A percentile compares a stretch with the other conserved stretches of the same genome.
phyloP scores from a whole-genome alignment of 2,329 filamentous ascomycete genomes.

The Botrytis pseudocinerea region DNA sequence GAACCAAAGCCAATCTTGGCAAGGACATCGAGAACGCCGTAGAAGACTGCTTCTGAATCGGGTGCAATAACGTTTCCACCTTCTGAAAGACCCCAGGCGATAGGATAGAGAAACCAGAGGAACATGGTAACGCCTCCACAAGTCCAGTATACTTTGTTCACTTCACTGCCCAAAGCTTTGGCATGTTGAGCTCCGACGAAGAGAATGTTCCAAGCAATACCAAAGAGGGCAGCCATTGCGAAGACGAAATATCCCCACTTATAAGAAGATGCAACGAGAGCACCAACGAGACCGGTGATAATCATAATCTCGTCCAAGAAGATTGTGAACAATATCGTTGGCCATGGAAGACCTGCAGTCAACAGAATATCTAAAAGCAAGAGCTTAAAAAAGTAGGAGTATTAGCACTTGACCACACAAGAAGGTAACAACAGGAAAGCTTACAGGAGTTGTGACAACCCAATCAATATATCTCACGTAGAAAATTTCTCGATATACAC shows the following conservation, averaged over 20 bases:
- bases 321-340: constrained; percentile 62
- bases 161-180: constrained; percentile 51
- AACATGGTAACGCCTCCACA: constrained; percentile 60
- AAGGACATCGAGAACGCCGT: constrained; percentile 64
- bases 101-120: constrained; percentile 65
- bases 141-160: constrained; percentile 54
- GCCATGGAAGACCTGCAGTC: constrained; percentile 64
- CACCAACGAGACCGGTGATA: constrained; percentile 64
- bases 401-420: background rate
- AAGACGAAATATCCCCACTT: constrained; percentile 70
- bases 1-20: constrained; percentile 65
- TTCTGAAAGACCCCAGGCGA: constrained; percentile 63
- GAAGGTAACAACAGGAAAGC: constrained; percentile 5
- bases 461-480: constrained; percentile 68
- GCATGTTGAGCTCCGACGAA: constrained; percentile 59
- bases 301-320: constrained; percentile 67
- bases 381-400: constrained; percentile 40
- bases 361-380: constrained; percentile 63
- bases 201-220: constrained; percentile 60
- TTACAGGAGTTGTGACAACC: constrained; percentile 59
- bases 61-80: constrained; percentile 66
- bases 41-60: constrained; percentile 67
- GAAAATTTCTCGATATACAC: constrained; percentile 61
- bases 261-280: constrained; percentile 61
- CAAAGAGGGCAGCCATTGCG: constrained; percentile 55